These are phyloP conservation scores for Naegleria gruberi DNA, from an alignment of 208 protist genomes.

Conservation along the genomic window DNA sequence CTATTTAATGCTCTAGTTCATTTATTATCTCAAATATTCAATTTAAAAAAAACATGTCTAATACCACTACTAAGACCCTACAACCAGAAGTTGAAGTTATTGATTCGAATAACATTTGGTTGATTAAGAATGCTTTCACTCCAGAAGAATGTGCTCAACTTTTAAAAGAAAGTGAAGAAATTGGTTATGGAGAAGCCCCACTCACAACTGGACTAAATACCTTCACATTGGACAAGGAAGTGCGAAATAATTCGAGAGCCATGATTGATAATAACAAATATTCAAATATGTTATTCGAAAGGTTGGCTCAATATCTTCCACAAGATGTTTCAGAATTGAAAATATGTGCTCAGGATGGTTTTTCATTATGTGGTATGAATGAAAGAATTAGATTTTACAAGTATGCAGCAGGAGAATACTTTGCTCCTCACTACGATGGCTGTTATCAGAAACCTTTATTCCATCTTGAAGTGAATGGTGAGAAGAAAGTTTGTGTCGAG, in stretches of 20 bases:
- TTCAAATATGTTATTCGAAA: neutral
- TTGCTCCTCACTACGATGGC: conserved; percentile 16
- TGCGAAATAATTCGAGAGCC: neutral
- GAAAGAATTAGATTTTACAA: conserved; percentile 19
- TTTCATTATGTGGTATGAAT: neutral
- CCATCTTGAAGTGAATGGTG: neutral
- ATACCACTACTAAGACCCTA: no score
- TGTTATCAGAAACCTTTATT: neutral
- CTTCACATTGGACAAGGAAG: neutral
- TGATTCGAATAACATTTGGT: neutral
- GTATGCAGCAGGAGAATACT: neutral
- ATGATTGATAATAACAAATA: neutral
- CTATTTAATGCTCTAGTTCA: no score
- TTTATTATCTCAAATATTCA: no score
- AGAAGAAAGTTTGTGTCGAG: neutral
- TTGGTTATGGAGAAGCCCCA: neutral
- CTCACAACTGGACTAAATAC: neutral
- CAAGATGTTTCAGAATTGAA: neutral
- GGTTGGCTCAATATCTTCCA: neutral
- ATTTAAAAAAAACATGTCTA: no score
- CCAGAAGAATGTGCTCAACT: neutral
- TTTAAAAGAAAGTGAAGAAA: neutral
- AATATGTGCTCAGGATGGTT: neutral
- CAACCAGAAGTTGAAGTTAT: neutral
- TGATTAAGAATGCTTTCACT: neutral